These are phyloP conservation scores for Suillus americanus DNA, from an alignment of 768 basidiomycete species.

Conservation along the genomic window DNA sequence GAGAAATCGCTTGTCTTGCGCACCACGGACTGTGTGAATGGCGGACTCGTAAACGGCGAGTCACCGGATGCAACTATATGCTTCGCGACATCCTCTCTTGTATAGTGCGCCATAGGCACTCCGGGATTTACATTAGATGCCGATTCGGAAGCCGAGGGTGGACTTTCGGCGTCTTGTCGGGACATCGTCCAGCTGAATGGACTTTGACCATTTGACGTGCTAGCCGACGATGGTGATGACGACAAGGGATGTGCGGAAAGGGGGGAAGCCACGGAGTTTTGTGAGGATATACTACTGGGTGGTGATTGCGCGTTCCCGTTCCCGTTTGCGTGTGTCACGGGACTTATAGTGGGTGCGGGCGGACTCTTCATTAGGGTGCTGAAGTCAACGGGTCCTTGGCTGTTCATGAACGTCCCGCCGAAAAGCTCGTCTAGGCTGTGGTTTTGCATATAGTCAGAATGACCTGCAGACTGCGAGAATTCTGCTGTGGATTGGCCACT, in stretches of 20 bases:
- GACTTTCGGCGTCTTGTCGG: conserved; percentile 26
- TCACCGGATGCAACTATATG: conserved; percentile 53
- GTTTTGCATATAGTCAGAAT: conserved; percentile 24
- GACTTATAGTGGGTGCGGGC: conserved; percentile 40
- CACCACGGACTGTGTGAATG: conserved; percentile 25
- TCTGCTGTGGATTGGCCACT: conserved; percentile 29
- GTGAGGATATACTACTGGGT: conserved; percentile 18
- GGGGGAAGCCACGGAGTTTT: conserved; percentile 6
- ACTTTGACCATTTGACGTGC: conserved; percentile 23
- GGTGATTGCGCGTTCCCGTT: conserved; percentile 18
- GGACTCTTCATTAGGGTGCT: conserved; percentile 32
- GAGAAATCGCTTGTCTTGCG: conserved; percentile 45
- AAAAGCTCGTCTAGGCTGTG: conserved; percentile 46
- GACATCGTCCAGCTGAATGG: conserved; percentile 28
- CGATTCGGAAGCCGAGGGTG: conserved; percentile 42
- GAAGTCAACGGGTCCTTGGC: conserved; percentile 35
- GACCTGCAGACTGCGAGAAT: conserved; percentile 19
- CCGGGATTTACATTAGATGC: conserved; percentile 12
- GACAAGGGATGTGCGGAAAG: conserved; percentile 22
- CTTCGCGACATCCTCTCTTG: conserved; percentile 50
- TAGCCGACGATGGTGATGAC: conserved; percentile 24
- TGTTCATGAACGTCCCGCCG: conserved; percentile 37
- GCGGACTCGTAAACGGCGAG: conserved; percentile 50
- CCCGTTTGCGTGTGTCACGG: conserved; percentile 46
- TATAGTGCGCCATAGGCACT: conserved; percentile 37